A percentile compares a stretch with the other conserved stretches of the same genome.
Conservation (phyloP, 495 filamentous ascomycete species). For the Rhypophila decipiens region DNA sequence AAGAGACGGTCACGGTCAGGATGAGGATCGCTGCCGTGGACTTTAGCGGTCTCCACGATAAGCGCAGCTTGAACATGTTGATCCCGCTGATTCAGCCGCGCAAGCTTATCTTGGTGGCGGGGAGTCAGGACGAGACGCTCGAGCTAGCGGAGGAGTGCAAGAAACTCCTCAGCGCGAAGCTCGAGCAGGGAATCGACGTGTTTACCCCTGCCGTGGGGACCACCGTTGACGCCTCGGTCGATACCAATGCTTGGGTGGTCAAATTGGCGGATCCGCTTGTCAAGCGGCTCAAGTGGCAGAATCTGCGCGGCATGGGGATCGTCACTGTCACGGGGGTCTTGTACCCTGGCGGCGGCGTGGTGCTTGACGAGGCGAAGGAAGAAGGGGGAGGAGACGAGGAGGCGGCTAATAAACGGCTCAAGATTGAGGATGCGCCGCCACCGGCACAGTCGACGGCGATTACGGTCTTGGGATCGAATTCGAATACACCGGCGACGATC, state of each 20-base stretch:
- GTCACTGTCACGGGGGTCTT: slow-evolving; percentile 73
- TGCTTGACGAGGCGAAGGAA: slow-evolving; percentile 53
- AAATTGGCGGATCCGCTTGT: slow-evolving; percentile 79
- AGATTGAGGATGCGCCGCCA: slow-evolving; percentile 11
- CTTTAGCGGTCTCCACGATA: slow-evolving; percentile 87
- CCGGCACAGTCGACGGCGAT: not conserved
- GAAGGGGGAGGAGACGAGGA: slow-evolving; percentile 18
- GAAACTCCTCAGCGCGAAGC: slow-evolving; percentile 56
- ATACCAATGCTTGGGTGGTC: slow-evolving; percentile 95
- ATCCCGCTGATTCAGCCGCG: slow-evolving; percentile 90
- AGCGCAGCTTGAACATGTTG: slow-evolving; percentile 86
- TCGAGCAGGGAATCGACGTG: slow-evolving; percentile 49
- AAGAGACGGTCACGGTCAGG: slow-evolving; percentile 55
- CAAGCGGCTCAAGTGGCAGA: slow-evolving; percentile 86
- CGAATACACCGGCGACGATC: slow-evolving; percentile 9
- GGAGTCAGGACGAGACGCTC: slow-evolving; percentile 68
- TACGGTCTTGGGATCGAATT: not conserved
- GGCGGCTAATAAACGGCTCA: slow-evolving; percentile 22
- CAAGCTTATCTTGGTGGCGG: slow-evolving; percentile 84
- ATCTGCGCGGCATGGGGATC: slow-evolving; percentile 79
- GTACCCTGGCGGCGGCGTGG: slow-evolving; percentile 32
- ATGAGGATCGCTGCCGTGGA: slow-evolving; percentile 81
- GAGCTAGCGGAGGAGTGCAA: slow-evolving; percentile 74
- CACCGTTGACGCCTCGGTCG: slow-evolving; percentile 81
- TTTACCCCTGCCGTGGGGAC: slow-evolving; percentile 71